Evolutionary conservation across 2,329 filamentous ascomycete species (phyloP), one percentile per base, ranked within the genome.

Genomic region (Nemania serpens): DNA sequence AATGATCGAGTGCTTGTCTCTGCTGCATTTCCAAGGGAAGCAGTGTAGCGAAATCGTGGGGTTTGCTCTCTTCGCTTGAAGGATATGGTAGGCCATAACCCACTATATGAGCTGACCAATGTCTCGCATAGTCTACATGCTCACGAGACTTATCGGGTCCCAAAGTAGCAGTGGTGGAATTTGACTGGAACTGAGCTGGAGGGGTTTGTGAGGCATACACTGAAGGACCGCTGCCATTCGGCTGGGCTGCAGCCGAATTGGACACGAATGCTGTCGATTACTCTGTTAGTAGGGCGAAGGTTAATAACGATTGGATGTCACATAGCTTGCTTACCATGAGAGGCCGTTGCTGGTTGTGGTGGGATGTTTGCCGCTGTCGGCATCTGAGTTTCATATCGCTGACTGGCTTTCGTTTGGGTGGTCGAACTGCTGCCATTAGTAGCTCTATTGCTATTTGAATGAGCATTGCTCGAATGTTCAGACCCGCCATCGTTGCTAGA

Each of bases 201-300:
- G 48, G 20, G 59, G 55, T 55, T 29, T 66, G 55, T 68, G 66
- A 62, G 54, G 59, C 82, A 76, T 84, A 84, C 82, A 82, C 79
- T 76, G 79, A 78, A 63, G 78, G 75, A 42, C 73, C 73, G 33
- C 71, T 70, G 45, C 72, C 70, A 39, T 63, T 69, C 61, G 68
- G 70, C 63, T 70, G 70, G 49, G 67, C 55, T 11, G 71, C 47
- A 47, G 59, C 58, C 25, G 62, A 62, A 61, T 56, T 66, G 43
- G 67, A 58, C 34, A 51, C 51, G 45, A 59, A 65, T 53, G 55
- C 63, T 68, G 43, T 48, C 29, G 22, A 17, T 59, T 4, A 53
- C 59, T 55, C 7, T 17, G 56, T 68, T 55, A 69, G 66, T 54
- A 59, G n/a, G 22, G 52, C 5, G 33, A 33, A 2, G 34, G 2